A percentile compares a stretch with the other conserved stretches of the same genome.
Evolutionary conservation across 2,329 filamentous ascomycete genomes (phyloP).

Genomic region (Talaromyces sp.): DNA sequence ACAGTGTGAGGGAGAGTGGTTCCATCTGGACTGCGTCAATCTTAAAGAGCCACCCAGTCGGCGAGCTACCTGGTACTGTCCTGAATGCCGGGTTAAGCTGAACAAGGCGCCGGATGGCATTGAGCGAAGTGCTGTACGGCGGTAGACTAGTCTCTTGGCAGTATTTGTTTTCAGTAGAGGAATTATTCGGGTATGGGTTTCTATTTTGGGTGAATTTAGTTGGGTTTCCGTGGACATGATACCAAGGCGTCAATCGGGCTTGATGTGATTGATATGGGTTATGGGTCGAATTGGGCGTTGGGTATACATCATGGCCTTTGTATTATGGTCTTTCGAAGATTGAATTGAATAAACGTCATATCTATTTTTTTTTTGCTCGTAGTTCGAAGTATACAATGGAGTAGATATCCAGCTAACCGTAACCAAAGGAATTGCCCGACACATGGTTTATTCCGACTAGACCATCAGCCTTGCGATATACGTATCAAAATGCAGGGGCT

Average conservation of each 20-base stretch:
- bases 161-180: neutral
- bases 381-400: too few species aligned
- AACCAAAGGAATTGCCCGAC: neutral
- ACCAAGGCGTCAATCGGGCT: conserved; percentile 5
- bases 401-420: neutral
- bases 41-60: conserved; percentile 54
- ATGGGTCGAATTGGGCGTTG: neutral
- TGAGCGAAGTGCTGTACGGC: conserved; percentile 29
- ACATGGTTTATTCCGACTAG: neutral
- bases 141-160: conserved; percentile 8
- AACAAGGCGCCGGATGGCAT: conserved; percentile 38
- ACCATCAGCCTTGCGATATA: too few species aligned
- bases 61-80: conserved; percentile 61
- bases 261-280: conserved; percentile 1
- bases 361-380: neutral
- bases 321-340: neutral
- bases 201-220: conserved; percentile 1
- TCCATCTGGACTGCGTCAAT: conserved; percentile 57
- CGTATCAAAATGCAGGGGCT: too few species aligned
- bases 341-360: neutral
- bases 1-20: conserved; percentile 63
- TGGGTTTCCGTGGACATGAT: conserved; percentile 7
- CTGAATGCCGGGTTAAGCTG: conserved; percentile 51
- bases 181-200: neutral
- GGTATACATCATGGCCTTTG: neutral